Percentiles rank a stretch among this genome's conserved stretches.
Evolutionary conservation across 164 flowering plant species (phyloP).

Genomic region (Dillenia turbinata): DNA sequence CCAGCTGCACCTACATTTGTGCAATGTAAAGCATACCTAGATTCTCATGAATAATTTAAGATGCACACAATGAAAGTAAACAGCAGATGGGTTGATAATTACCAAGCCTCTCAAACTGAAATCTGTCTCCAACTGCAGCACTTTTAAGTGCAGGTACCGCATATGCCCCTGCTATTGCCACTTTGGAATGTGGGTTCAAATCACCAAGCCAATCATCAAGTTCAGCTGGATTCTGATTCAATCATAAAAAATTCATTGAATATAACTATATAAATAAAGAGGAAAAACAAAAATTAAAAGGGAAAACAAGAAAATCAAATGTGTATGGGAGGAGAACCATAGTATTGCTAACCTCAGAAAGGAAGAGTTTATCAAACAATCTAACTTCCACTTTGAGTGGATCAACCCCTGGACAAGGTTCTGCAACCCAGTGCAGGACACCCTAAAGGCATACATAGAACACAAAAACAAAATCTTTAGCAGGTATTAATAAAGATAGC

Average conservation of each 20-base stretch:
- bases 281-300: not conserved
- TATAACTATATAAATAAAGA: not conserved
- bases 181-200: conserved; percentile 77
- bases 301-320: not conserved
- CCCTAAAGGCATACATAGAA: conserved; percentile 38
- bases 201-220: conserved; percentile 83
- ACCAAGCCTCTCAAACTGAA: conserved; percentile 97
- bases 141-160: conserved; percentile 53
- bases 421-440: conserved; percentile 96
- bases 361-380: conserved; percentile 79
- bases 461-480: too few species aligned
- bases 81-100: conserved; percentile 10
- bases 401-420: conserved; percentile 68
- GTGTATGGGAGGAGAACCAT: too few species aligned
- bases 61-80: too few species aligned
- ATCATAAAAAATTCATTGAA: conserved; percentile 2
- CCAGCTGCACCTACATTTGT: too few species aligned
- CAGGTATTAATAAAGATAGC: too few species aligned
- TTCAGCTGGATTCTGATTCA: conserved; percentile 81
- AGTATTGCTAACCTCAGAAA: conserved; percentile 60
- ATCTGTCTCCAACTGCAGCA: conserved; percentile 66
- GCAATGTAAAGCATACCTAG: too few species aligned
- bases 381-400: conserved; percentile 91
- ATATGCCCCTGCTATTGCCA: conserved; percentile 60
- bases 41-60: too few species aligned